A percentile compares a stretch with the other conserved stretches of the same genome.
Conservation (phyloP, 306 rosid genomes). For the Malus orientalis region DNA sequence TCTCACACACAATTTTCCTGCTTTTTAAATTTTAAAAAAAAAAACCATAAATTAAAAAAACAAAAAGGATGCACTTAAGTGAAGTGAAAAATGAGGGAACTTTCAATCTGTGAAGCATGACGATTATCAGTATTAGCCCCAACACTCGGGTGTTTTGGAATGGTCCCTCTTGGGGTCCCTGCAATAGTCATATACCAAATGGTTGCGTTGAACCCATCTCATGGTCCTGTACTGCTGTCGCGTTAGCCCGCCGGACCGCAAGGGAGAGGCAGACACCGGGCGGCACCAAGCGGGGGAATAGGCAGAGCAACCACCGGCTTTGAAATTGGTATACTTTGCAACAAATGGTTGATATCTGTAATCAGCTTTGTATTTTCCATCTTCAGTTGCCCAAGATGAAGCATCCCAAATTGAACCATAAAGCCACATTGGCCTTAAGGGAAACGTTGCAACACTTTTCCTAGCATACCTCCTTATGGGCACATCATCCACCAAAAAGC, state of each 20-base stretch:
- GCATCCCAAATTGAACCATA: constrained; percentile 99
- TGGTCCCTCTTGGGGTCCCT: constrained; percentile 68
- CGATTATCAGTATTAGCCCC: constrained; percentile 19
- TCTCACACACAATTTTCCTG: background rate
- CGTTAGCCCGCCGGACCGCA: constrained; percentile 70
- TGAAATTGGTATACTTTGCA: constrained; percentile 65
- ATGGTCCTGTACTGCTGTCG: constrained; percentile 47
- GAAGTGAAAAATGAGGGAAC: constrained; percentile 5
- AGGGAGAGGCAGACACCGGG: constrained; percentile 69
- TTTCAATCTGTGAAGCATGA: background rate
- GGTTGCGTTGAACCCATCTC: constrained; percentile 79
- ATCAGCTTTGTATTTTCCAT: constrained; percentile 94
- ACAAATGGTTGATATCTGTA: constrained; percentile 86
- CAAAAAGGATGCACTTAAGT: background rate
- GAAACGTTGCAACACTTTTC: constrained; percentile 64
- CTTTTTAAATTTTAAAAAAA: background rate
- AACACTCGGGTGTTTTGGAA: constrained; percentile 81
- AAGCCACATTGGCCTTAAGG: constrained; percentile 90
- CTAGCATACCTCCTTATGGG: constrained; percentile 87
- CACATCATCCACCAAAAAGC: constrained; percentile 94
- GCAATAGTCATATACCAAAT: constrained; percentile 82
- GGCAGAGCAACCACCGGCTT: constrained; percentile 82
- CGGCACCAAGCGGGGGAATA: constrained; percentile 58
- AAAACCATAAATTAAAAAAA: constrained; percentile 11
- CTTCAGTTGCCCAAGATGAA: constrained; percentile 97